These are phyloP conservation scores for Ascosphaera apis DNA, from an alignment of 2,329 filamentous ascomycete genomes.

Conservation along the genomic window DNA sequence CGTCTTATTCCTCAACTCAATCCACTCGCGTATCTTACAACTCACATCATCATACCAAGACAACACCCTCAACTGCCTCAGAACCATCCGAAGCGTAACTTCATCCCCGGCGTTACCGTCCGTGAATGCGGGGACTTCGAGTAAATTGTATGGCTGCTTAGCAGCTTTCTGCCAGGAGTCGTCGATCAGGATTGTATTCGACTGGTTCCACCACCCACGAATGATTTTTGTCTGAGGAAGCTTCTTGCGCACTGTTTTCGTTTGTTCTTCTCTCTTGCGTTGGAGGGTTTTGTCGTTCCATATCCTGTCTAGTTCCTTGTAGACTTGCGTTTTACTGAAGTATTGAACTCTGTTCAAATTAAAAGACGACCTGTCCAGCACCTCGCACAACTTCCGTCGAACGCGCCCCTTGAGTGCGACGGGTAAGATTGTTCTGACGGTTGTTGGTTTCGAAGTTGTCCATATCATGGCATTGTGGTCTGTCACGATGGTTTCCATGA, in stretches of 20 bases:
- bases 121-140: slow-evolving; percentile 58
- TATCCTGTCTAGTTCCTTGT: slow-evolving; percentile 56
- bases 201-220: slow-evolving; percentile 41
- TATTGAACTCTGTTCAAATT: slow-evolving; percentile 43
- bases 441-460: slow-evolving; percentile 60
- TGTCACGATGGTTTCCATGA: slow-evolving; percentile 50
- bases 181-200: slow-evolving; percentile 75
- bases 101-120: slow-evolving; percentile 18
- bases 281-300: slow-evolving; percentile 31
- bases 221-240: slow-evolving; percentile 22
- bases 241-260: slow-evolving; percentile 17
- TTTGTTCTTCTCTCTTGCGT: slow-evolving; percentile 1
- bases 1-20: slow-evolving; percentile 3
- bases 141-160: slow-evolving; percentile 61
- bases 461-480: slow-evolving; percentile 69
- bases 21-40: slow-evolving; percentile 17
- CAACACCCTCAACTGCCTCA: slow-evolving; percentile 29
- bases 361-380: slow-evolving; percentile 62
- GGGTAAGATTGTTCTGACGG: slow-evolving; percentile 38
- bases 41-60: slow-evolving; percentile 27
- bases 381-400: slow-evolving; percentile 34
- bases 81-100: slow-evolving; percentile 27
- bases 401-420: slow-evolving; percentile 35
- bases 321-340: slow-evolving; percentile 52
- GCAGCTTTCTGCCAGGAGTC: slow-evolving; percentile 61